phyloP scores from a whole-genome alignment of 225 moss, liverwort and hornwort species.

The Sphagnum contortum region DNA sequence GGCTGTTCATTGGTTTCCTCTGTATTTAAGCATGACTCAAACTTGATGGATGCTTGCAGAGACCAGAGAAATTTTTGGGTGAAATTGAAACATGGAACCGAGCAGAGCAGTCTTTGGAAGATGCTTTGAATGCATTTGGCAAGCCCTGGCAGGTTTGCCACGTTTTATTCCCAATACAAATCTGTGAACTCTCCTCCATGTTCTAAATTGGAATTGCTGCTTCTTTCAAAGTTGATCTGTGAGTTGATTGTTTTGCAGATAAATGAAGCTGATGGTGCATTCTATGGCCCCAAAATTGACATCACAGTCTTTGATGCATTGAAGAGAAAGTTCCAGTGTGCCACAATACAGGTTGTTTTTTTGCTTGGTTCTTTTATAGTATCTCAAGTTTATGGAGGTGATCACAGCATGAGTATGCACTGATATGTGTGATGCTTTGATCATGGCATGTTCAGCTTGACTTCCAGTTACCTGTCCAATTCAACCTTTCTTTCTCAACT shows the following conservation, averaged over 20 bases:
- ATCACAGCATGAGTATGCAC: neutral
- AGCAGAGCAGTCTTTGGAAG: slow-evolving; percentile 68
- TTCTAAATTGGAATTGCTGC: too few species aligned
- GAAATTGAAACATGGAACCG: slow-evolving; percentile 75
- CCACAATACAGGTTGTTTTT: slow-evolving; percentile 70
- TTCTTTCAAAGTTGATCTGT: neutral
- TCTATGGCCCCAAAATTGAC: slow-evolving; percentile 98
- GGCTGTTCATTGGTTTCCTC: too few species aligned
- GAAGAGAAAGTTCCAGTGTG: slow-evolving; percentile 95
- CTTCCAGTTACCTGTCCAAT: slow-evolving; percentile 83
- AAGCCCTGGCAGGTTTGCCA: slow-evolving; percentile 68
- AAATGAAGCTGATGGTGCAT: slow-evolving; percentile 90
- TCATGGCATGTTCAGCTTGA: slow-evolving; percentile 53
- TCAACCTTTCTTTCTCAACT: slow-evolving; percentile 67
- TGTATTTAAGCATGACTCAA: neutral
- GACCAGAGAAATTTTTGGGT: slow-evolving; percentile 91
- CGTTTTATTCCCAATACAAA: too few species aligned
- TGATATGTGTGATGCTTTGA: slow-evolving; percentile 2
- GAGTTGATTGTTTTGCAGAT: slow-evolving; percentile 27
- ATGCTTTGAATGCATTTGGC: slow-evolving; percentile 65
- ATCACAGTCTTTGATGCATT: slow-evolving; percentile 85
- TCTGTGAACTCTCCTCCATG: too few species aligned
- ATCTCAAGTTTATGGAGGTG: neutral
- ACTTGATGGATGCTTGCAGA: slow-evolving; percentile 24
- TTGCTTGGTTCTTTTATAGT: neutral